Base-by-base conservation (phyloP, 179 eudicot genomes). In the Corrigiola litoralis region DNA sequence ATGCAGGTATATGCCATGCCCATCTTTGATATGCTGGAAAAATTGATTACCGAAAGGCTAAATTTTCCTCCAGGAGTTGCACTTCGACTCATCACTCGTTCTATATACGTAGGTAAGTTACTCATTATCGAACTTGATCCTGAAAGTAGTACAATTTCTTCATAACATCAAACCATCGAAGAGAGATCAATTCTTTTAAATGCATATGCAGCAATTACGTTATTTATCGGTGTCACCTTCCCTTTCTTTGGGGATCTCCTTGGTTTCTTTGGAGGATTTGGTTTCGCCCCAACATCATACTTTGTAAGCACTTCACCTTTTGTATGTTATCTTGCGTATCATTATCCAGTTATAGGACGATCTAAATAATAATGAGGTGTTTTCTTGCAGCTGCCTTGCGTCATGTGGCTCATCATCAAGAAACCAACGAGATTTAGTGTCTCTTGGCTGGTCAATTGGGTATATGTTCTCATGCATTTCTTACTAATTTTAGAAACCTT, bases 201-300 rank as follows among this genome's bases (percentile, higher is more conserved):
- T 75, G 21, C 25, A 44, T 25, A 25, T 71, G 84, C 84, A 91
- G 95, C 90, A 45, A 77, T 84, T 53, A 89, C 98, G 7, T 64
- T 92, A 11, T 82, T 92, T 46, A n/a, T 90, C 18, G 96, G 88
- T 28, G 92, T 92, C 25, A 87, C 96, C n/a, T 92, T 92, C 68
- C 96, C 98, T 27, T 92, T 90, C 85, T 92, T 92, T 53, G 96
- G 96, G 0, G 98, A 92, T 80, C 95, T 94, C 25, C 77, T 73
- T 28, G 72, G 77, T 16, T 73, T 73, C 62, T 73, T 73, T 46
- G 77, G 77, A 20, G 77, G 77, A 28, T 73, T 73, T 23, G 77
- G 77, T 33, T 73, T 73, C 47, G 87, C 96, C 50, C 90, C 96
- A 31, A 84, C 92, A 45, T 82, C 92, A 37, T 87, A 77, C 66